Evolutionary conservation across 2,329 filamentous ascomycete genomes (phyloP).

Genomic region (Nannizziopsis arthrosporioides): DNA sequence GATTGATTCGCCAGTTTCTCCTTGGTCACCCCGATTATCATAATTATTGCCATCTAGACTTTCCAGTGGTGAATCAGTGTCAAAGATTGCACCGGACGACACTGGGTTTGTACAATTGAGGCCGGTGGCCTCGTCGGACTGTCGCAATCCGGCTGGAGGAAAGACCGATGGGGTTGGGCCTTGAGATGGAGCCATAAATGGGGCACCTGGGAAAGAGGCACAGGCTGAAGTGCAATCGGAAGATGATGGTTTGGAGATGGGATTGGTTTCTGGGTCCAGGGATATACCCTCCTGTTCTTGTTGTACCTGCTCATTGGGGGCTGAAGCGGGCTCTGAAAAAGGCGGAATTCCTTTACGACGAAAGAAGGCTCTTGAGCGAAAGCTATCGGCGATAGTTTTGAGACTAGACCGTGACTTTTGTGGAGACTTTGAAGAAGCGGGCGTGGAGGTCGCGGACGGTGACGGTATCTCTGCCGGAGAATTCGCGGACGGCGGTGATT

Average conservation of each 20-base stretch:
- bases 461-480: background rate
- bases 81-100: no score
- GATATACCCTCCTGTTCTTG: background rate
- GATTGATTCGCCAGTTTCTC: no score
- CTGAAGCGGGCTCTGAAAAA: background rate
- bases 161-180: background rate
- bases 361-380: slow-evolving; percentile 14
- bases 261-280: background rate
- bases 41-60: no score
- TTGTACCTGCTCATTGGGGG: background rate
- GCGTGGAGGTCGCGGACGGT: slow-evolving; percentile 17
- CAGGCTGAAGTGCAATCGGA: background rate
- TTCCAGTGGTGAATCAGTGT: no score
- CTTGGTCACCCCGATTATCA: no score
- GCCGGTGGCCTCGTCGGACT: no score
- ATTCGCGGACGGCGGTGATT: slow-evolving; percentile 2
- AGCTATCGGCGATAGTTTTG: slow-evolving; percentile 21
- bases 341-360: slow-evolving; percentile 6
- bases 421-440: slow-evolving; percentile 20
- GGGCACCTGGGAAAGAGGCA: background rate
- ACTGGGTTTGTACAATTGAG: no score
- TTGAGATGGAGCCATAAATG: background rate
- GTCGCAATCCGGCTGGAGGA: no score
- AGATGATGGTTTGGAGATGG: background rate
- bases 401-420: slow-evolving; percentile 26